Percentiles rank a stretch among this genome's conserved stretches.
These are phyloP conservation scores for Oryza officinalis DNA, from an alignment of 176 grass and related monocot genomes.

Conservation along the genomic window DNA sequence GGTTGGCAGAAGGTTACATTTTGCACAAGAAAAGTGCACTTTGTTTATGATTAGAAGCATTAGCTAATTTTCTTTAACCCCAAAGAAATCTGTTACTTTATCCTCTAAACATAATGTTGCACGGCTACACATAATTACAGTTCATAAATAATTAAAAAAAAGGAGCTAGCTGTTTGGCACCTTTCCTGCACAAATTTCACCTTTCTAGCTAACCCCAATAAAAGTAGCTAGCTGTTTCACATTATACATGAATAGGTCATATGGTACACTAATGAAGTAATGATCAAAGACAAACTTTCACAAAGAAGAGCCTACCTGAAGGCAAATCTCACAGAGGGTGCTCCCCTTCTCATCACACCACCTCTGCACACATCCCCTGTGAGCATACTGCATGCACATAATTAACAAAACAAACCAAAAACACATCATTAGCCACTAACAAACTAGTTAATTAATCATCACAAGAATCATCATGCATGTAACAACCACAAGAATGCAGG, in stretches of 20 bases:
- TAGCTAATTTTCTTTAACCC: constrained; percentile 38
- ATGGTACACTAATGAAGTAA: neutral
- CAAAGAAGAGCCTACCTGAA: constrained; percentile 57
- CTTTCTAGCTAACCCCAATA: neutral
- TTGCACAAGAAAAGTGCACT: constrained; percentile 20
- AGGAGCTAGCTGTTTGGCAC: neutral
- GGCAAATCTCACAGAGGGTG: constrained; percentile 89
- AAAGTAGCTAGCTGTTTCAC: neutral
- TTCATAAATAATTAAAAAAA: neutral
- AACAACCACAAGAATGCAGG: neutral
- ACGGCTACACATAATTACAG: constrained; percentile 14
- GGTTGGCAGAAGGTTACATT: constrained; percentile 4
- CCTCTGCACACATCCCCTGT: constrained; percentile 89
- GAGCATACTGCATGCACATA: constrained; percentile 61
- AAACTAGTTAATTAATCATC: neutral
- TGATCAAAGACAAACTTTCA: neutral
- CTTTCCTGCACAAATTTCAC: constrained; percentile 6
- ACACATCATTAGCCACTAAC: neutral
- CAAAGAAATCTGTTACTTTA: constrained; percentile 33
- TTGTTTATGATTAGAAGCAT: constrained; percentile 29
- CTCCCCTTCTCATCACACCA: constrained; percentile 98
- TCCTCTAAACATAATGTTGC: constrained; percentile 29
- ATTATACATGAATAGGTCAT: neutral
- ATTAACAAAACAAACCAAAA: neutral
- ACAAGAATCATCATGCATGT: neutral